Evolutionary conservation across 345 rosid genomes (phyloP), one percentile per base, ranked within the genome.

Genomic region (Nephelium lappaceum): DNA sequence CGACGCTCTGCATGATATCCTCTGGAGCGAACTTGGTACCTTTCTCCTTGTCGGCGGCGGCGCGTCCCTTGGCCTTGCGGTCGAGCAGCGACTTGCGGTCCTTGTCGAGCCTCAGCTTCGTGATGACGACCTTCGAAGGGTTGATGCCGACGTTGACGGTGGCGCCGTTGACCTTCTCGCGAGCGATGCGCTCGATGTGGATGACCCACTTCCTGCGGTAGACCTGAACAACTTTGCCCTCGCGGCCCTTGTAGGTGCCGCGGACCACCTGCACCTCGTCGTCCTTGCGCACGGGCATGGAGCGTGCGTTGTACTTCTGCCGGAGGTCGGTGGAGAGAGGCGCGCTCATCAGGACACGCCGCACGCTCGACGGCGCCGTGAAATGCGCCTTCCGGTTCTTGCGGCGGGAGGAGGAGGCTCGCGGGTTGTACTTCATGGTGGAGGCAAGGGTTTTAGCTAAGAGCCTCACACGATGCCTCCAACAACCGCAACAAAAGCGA

Each of bases 321-420:
- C 97, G 93, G 5, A 92, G 90, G 47, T 92, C 97, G 43, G 86
- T 11, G 11, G 97, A 89, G 51, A 92, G 88, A 0, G 95, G 85
- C 0, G 97, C 90, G 81, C 95, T 91, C 97, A 92, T 92, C 39
- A 92, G 78, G 9, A 92, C 84, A 12, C 97, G 94, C 36, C 97
- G 88, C 53, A 91, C 87, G 74, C 93, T 89, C 10, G 97, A 92
- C 0, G 97, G 91, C 0, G 97, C 97, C 4, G 92, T 79, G 83
- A 92, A 92, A 67, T 92, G 97, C 6, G 95, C 95, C 88, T 92
- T 92, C 68, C 97, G 80, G 88, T 80, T 89, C 92, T 91, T 92
- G 81, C 97, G 90, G 78, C 97, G 91, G 55, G 95, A 91, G 23
- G 94, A 89, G 11, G 92, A 75, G 3, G 91, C 97, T 53, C 95